phyloP scores from a whole-genome alignment of 2,329 filamentous ascomycete species.

The Diaporthe sp. region DNA sequence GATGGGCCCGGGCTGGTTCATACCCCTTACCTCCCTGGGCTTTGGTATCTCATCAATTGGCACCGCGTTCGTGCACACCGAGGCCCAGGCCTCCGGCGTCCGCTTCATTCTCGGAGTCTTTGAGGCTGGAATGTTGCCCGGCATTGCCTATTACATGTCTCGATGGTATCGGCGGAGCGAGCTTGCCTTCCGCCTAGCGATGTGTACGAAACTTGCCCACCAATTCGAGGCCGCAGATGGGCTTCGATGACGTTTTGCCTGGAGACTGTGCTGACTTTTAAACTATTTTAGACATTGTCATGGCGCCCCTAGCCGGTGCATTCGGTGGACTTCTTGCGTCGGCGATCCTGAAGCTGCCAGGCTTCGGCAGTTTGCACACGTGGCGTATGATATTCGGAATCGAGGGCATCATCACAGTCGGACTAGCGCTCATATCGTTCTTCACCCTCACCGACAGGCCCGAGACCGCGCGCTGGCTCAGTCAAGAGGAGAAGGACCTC shows the following conservation, averaged over 20 bases:
- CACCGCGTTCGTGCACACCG: slow-evolving; percentile 74
- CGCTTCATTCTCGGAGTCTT: slow-evolving; percentile 78
- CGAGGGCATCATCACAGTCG: slow-evolving; percentile 71
- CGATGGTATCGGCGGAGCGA: slow-evolving; percentile 74
- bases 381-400: slow-evolving; percentile 82
- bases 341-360: slow-evolving; percentile 70
- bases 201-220: slow-evolving; percentile 47
- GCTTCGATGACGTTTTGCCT: neutral
- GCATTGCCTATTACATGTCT: slow-evolving; percentile 80
- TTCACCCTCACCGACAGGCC: slow-evolving; percentile 77
- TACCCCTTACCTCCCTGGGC: slow-evolving; percentile 71
- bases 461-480: slow-evolving; percentile 76
- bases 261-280: slow-evolving; percentile 46
- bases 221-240: neutral
- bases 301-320: slow-evolving; percentile 74
- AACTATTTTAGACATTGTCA: slow-evolving; percentile 63
- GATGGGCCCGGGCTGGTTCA: slow-evolving; percentile 80
- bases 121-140: slow-evolving; percentile 81
- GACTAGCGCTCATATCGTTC: slow-evolving; percentile 71
- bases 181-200: slow-evolving; percentile 69
- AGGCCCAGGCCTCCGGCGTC: slow-evolving; percentile 66
- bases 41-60: slow-evolving; percentile 75
- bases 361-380: slow-evolving; percentile 67
- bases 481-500: slow-evolving; percentile 74
- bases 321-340: slow-evolving; percentile 72